Evolutionary conservation across 208 protist species (phyloP), one percentile per base, ranked within the genome.

Genomic region (Wallacemonas sp.): DNA sequence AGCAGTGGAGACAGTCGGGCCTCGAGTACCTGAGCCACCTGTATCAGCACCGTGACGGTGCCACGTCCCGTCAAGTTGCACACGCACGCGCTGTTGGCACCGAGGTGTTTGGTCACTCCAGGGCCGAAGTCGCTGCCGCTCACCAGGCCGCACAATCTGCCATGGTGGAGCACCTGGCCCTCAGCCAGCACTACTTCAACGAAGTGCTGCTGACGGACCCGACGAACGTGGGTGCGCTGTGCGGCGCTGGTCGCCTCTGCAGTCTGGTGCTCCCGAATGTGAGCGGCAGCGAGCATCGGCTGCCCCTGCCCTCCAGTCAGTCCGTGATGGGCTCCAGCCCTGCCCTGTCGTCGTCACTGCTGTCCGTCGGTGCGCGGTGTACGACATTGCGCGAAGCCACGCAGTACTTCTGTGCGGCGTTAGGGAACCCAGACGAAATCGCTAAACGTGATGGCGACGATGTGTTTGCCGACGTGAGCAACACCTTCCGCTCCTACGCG

Each of bases 161-260:
- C 30, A 26, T 58, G 27, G 28, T 0, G 30, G 41, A 62, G 24
- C 77, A 81, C 45, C 49, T 88, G 14, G 36, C 24, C 1, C 59
- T 79, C 2, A 77, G 77, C 0, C 70, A 76, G 62, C 66, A 68
- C 8, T 72, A 79, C 53, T 88, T 88, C 68, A 39, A 70, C 38
- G 49, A 64, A 19, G 77, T 81, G 26, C 70, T 88, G 15, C 39
- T 39, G 19, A 30, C 49, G 14, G 69, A 88, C 58, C 81, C 81
- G 9, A 38, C 30, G 3, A 69, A 79, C 66, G 58, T 76, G 30
- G 81, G 81, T 9, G 81, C 81, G 4, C 66, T 88, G 21, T 88
- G 81, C 54, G 81, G 81, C 21, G 69, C 80, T 46, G 81, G 81
- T 2, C 81, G 81, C 22, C 70, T 83, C 51, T 72, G 71, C 31